Conservation (phyloP, 306 rosid species). For the Hippophae tibetana region DNA sequence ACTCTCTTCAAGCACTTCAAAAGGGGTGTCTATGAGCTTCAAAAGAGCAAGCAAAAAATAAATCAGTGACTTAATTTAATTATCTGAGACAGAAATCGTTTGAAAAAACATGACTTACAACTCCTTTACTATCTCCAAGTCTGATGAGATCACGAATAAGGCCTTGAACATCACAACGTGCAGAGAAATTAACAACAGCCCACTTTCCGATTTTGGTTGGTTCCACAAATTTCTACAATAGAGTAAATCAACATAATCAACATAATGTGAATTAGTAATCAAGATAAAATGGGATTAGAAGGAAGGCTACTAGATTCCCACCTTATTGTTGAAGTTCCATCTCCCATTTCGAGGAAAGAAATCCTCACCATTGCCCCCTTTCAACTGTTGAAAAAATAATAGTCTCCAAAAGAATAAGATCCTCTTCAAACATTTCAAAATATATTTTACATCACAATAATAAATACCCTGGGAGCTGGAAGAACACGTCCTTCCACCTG, state of each 20-base stretch:
- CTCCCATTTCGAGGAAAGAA: constrained; percentile 79
- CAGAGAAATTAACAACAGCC: constrained; percentile 84
- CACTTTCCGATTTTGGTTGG: constrained; percentile 54
- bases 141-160: constrained; percentile 58
- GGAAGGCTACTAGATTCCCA: constrained; percentile 7
- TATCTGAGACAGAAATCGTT: not conserved
- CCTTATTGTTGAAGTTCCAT: constrained; percentile 93
- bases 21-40: constrained; percentile 47
- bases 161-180: constrained; percentile 58
- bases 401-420: not conserved
- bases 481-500: constrained; percentile 86
- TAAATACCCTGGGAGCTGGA: constrained; percentile 68
- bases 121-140: constrained; percentile 64
- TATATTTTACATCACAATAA: not conserved
- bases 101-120: constrained; percentile 40
- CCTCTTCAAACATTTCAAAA: not conserved
- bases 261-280: not conserved
- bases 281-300: not conserved
- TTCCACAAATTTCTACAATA: constrained; percentile 47
- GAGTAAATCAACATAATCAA: constrained; percentile 1
- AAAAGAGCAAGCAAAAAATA: not conserved
- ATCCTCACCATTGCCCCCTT: constrained; percentile 76
- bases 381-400: constrained; percentile 33
- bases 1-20: constrained; percentile 53
- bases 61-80: not conserved